A percentile compares a stretch with the other conserved stretches of the same genome.
phyloP scores from a whole-genome alignment of 148 eudicot genomes.

The Vaccinium darrowii region DNA sequence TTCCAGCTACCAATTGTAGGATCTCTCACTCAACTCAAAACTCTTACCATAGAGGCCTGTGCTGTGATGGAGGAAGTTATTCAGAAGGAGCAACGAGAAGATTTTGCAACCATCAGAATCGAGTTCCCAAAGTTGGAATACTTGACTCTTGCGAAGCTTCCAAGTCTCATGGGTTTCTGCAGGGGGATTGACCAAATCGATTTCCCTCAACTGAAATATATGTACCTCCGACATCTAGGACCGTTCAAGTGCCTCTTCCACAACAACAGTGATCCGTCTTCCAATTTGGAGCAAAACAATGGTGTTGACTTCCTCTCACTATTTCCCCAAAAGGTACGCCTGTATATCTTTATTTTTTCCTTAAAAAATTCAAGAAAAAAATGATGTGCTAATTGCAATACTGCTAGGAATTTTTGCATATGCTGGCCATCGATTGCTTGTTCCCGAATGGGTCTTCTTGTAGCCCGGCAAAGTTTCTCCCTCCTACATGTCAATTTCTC shows the following conservation, averaged over 20 bases:
- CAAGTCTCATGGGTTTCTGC: conserved; percentile 7
- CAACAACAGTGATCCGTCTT: neutral
- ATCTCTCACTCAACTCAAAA: too few species aligned
- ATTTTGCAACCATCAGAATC: neutral
- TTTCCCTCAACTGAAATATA: neutral
- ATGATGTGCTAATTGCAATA: too few species aligned
- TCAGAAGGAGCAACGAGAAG: neutral
- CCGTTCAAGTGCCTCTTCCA: too few species aligned
- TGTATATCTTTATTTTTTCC: neutral
- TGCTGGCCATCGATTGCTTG: too few species aligned
- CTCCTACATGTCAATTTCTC: too few species aligned
- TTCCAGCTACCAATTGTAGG: too few species aligned
- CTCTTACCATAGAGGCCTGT: neutral
- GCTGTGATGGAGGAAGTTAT: conserved; percentile 10
- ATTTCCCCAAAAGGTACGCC: too few species aligned
- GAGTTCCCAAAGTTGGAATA: neutral
- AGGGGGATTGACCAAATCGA: conserved; percentile 10
- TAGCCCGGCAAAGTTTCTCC: too few species aligned
- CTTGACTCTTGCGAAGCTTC: neutral
- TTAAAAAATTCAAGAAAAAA: too few species aligned
- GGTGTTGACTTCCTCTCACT: neutral
- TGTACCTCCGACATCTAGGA: too few species aligned
- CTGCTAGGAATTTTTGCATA: too few species aligned
- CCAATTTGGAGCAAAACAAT: neutral
- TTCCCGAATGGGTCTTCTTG: too few species aligned